These are phyloP conservation scores for Leishmania martiniquensis DNA, from an alignment of 208 protist genomes.

Conservation along the genomic window DNA sequence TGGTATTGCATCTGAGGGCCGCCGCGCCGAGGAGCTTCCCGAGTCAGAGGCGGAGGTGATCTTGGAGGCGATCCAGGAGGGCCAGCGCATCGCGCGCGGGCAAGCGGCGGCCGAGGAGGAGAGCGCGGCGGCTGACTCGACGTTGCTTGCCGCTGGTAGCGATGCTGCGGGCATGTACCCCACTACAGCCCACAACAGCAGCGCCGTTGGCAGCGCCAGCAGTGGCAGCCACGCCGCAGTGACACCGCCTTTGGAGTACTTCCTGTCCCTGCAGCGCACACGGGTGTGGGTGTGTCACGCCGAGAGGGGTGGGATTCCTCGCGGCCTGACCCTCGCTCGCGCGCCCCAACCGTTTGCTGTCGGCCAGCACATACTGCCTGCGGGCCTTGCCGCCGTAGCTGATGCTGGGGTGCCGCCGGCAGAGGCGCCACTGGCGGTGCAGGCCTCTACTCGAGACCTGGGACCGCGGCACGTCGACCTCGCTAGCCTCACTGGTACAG, in stretches of 20 bases:
- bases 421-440: background rate
- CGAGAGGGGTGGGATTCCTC: conserved; percentile 48
- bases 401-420: background rate
- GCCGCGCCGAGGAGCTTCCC: conserved; percentile 15
- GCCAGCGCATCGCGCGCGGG: conserved; percentile 5
- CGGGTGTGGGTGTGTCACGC: conserved; percentile 50
- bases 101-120: no score
- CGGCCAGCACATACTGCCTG: conserved; percentile 13
- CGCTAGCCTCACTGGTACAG: background rate
- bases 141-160: background rate
- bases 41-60: conserved; percentile 25
- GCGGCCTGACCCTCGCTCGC: conserved; percentile 40
- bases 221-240: background rate
- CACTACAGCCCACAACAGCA: background rate
- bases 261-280: conserved; percentile 29
- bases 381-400: background rate
- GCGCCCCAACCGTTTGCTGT: conserved; percentile 33
- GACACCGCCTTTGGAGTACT: conserved; percentile 32
- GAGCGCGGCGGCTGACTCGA: background rate
- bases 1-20: background rate
- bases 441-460: background rate
- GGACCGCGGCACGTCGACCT: conserved; percentile 4
- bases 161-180: conserved; percentile 2
- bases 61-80: conserved; percentile 17
- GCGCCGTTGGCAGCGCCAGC: background rate